Evolutionary conservation across 768 basidiomycete genomes (phyloP).

Genomic region (Dacryopinax spathularia): DNA sequence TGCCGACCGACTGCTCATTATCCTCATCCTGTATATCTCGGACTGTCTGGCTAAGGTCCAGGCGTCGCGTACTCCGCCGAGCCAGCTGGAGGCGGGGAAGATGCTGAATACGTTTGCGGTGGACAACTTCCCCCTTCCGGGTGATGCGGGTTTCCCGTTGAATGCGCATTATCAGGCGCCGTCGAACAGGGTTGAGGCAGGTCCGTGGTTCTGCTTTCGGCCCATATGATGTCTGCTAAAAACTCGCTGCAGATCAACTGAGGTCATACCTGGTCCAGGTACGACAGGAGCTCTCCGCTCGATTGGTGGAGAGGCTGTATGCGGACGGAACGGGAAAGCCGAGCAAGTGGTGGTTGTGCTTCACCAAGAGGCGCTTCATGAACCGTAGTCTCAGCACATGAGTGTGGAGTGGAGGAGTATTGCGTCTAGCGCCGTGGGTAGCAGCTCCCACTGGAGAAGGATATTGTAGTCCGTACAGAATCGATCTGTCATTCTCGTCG

Average conservation of each 20-base stretch:
- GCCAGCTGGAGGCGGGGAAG: slow-evolving; percentile 76
- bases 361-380: slow-evolving; percentile 96
- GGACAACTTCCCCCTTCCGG: slow-evolving; percentile 85
- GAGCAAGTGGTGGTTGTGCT: slow-evolving; percentile 99
- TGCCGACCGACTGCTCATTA: slow-evolving; percentile 87
- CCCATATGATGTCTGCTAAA: neutral
- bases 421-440: neutral
- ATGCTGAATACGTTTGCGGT: slow-evolving; percentile 81
- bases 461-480: slow-evolving; percentile 1
- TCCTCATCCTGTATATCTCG: slow-evolving; percentile 93
- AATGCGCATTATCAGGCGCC: slow-evolving; percentile 86
- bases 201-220: slow-evolving; percentile 31
- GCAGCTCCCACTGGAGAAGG: no score
- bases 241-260: neutral
- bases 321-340: slow-evolving; percentile 87
- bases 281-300: slow-evolving; percentile 77
- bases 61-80: slow-evolving; percentile 46
- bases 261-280: slow-evolving; percentile 85
- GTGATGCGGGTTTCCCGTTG: slow-evolving; percentile 86
- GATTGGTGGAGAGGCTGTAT: slow-evolving; percentile 78
- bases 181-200: slow-evolving; percentile 58
- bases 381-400: slow-evolving; percentile 70
- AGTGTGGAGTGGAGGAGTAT: neutral
- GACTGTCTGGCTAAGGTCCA: slow-evolving; percentile 92
- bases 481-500: neutral